Evolutionary conservation across 345 rosid genomes (phyloP).

Genomic region (Rhodomyrtus tomentosa): DNA sequence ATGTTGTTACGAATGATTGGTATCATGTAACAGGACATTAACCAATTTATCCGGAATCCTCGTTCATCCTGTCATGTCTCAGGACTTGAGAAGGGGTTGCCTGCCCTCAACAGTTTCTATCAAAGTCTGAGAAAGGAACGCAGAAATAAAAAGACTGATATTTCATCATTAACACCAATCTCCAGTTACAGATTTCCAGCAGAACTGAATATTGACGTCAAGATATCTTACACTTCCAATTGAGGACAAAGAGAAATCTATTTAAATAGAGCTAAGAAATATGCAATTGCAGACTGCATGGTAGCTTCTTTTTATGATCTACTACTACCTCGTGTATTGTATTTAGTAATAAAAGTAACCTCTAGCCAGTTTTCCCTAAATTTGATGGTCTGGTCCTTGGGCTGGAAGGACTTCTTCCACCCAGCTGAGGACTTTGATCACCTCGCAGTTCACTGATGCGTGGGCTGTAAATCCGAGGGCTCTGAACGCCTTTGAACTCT

Average conservation of each 20-base stretch:
- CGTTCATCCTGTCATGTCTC: not conserved
- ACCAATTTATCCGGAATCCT: not conserved
- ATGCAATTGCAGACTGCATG: not conserved
- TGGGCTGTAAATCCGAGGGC: constrained; percentile 51
- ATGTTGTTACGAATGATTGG: not conserved
- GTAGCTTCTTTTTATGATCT: not conserved
- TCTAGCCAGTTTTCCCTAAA: constrained; percentile 54
- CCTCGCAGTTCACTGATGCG: constrained; percentile 44
- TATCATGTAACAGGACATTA: not conserved
- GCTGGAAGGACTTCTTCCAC: constrained; percentile 53
- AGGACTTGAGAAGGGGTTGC: not conserved
- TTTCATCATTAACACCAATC: not conserved
- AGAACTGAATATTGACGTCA: not conserved
- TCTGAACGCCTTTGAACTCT: constrained; percentile 35
- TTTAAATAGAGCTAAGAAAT: not conserved
- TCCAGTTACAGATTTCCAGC: not conserved
- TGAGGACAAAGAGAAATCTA: not conserved
- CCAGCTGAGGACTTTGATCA: constrained; percentile 38
- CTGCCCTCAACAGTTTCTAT: not conserved
- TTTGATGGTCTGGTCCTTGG: constrained; percentile 46
- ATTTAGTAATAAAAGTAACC: not conserved
- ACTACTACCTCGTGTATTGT: not conserved
- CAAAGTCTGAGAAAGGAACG: not conserved
- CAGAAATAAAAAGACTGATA: not conserved
- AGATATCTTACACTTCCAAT: not conserved